These are phyloP conservation scores for Fusarium aywerte DNA, from an alignment of 2,329 filamentous ascomycete species.

Conservation along the genomic window DNA sequence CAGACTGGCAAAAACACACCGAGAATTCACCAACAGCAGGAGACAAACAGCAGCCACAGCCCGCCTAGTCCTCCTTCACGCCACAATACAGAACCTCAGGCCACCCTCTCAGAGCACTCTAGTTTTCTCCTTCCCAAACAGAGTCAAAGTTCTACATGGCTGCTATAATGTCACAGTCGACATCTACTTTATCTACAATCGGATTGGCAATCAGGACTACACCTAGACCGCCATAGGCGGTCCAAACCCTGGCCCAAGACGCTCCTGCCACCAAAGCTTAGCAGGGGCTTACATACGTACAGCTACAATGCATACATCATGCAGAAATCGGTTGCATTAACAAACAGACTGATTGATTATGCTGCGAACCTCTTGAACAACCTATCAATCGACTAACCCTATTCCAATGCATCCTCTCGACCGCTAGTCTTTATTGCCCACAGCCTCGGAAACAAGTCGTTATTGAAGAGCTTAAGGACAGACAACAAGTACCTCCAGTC, in stretches of 20 bases:
- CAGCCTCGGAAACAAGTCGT: conserved; percentile 52
- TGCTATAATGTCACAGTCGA: conserved; percentile 23
- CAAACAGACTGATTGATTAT: conserved; percentile 46
- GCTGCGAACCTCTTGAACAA: conserved; percentile 48
- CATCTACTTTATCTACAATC: conserved; percentile 55
- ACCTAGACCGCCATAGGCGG: conserved; percentile 52
- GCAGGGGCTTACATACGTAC: conserved; percentile 52
- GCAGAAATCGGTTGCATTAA: conserved; percentile 22
- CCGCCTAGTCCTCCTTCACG: neutral
- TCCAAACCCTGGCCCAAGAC: conserved; percentile 50
- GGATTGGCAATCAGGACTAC: conserved; percentile 52
- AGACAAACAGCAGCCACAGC: too few species aligned
- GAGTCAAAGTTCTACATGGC: conserved; percentile 18
- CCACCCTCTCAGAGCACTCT: neutral
- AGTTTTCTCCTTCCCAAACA: conserved; percentile 15
- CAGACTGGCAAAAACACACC: too few species aligned
- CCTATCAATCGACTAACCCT: conserved; percentile 41
- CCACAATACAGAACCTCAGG: neutral
- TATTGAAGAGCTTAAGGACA: conserved; percentile 46
- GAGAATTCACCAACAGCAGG: too few species aligned
- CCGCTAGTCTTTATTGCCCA: conserved; percentile 53
- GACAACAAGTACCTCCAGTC: conserved; percentile 44
- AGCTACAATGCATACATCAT: conserved; percentile 54
- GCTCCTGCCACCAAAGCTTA: conserved; percentile 48
- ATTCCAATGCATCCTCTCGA: conserved; percentile 28